Percentiles rank a stretch among this genome's conserved stretches.
phyloP scores from a whole-genome alignment of 176 grass and related monocot genomes.

The Themeda triandra region DNA sequence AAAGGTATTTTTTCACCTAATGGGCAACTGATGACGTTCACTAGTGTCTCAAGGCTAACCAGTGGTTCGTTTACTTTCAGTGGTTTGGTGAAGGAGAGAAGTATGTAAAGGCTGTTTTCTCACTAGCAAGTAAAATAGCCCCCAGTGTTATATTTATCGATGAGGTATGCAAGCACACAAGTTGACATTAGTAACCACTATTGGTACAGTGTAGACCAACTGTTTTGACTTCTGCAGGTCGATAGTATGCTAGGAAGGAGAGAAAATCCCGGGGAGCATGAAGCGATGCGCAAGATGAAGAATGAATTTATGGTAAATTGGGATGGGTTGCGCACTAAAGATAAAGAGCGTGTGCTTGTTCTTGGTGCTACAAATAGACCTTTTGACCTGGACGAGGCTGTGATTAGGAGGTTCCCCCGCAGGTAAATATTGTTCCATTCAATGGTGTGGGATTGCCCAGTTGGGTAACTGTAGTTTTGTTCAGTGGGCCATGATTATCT shows the following conservation, averaged over 20 bases:
- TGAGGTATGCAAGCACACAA: conserved; percentile 57
- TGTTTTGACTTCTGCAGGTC: conserved; percentile 51
- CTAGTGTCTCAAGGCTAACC: conserved; percentile 22
- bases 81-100: conserved; percentile 99
- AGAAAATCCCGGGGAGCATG: conserved; percentile 98
- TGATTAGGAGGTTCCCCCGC: conserved; percentile 96
- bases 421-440: conserved; percentile 46
- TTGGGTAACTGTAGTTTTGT: background rate
- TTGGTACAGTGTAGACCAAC: background rate
- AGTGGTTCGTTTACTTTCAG: conserved; percentile 46
- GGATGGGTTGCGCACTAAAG: conserved; percentile 97
- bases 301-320: conserved; percentile 99
- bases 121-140: conserved; percentile 95
- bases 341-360: conserved; percentile 94
- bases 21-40: conserved; percentile 5
- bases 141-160: conserved; percentile 99
- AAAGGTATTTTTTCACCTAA: conserved; percentile 59
- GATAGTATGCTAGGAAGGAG: conserved; percentile 99
- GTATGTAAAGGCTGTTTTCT: conserved; percentile 97
- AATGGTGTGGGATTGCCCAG: background rate
- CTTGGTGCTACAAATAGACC: conserved; percentile 98
- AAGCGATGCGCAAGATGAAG: conserved; percentile 99
- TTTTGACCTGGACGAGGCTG: conserved; percentile 99
- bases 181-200: conserved; percentile 1
- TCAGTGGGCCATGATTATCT: background rate